Evolutionary conservation across 371 early-diverging fungal species (phyloP), one percentile per base, ranked within the genome.

Genomic region (Syncephalastrum racemosum): DNA sequence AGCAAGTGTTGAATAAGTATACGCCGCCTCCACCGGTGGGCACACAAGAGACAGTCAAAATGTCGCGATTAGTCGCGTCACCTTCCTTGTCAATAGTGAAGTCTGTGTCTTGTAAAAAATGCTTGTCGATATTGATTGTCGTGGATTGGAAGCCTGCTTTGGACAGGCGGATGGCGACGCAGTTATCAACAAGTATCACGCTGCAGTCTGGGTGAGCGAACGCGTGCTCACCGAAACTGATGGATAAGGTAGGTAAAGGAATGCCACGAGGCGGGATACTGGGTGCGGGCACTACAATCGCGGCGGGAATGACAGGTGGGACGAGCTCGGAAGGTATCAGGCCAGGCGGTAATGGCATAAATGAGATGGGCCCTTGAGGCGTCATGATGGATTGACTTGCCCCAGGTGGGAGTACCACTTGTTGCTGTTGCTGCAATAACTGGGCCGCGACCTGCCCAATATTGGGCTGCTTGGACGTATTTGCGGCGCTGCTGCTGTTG

Each of bases 181-280:
- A 69, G 36, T 72, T 67, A 25, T 82, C 83, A 15, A 76, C 58
- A 4, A 86, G 55, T 1, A 80, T 71, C 12, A 84, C 78, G 0
- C 78, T 77, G 50, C 87, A 87, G 50, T 84, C 75, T 0, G 87
- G 85, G 55, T 85, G 84, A 15, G 67, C 67, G 39, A 83, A 87
- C 20, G 54, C 59, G 10, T 70, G 61, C 14, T 65, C 55, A 0
- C 74, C 80, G 66, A 87, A 85, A 23, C 76, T 77, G 49, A 87
- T 79, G 2, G 82, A 83, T 4, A 83, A 64, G 3, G 85, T 84
- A 4, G 84, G 84, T 7, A 86, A 68, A 18, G 80, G 79, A 12
- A 86, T 80, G 4, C 67, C 74, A 3, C 15, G 27, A 22, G 63
- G 65, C 6, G 63, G 49, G 56, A 54, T 70, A n/a, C 66, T 67